These are phyloP conservation scores for Aureobasidium sp. DNA, from an alignment of 2,329 filamentous ascomycete genomes.

Conservation along the genomic window DNA sequence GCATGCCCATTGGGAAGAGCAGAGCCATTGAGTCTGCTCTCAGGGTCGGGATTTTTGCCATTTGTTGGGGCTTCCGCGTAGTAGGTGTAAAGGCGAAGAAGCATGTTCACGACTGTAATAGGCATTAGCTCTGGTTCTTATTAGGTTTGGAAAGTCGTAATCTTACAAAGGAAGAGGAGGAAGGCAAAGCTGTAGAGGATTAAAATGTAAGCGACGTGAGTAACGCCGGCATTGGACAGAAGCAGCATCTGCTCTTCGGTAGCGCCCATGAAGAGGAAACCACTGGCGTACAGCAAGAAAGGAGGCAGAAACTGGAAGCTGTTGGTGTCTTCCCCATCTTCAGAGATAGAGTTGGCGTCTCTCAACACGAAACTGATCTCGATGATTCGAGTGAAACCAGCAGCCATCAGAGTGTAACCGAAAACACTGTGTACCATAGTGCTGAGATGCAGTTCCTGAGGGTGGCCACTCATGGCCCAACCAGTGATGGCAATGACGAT, in stretches of 20 bases:
- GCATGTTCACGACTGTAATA: conserved; percentile 66
- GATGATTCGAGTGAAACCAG: conserved; percentile 73
- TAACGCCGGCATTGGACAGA: conserved; percentile 63
- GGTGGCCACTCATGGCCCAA: conserved; percentile 90
- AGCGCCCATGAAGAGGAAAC: conserved; percentile 95
- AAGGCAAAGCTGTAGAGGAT: conserved; percentile 88
- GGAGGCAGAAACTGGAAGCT: conserved; percentile 42
- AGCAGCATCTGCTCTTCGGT: conserved; percentile 93
- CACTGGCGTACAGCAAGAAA: conserved; percentile 72
- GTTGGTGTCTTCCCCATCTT: conserved; percentile 24
- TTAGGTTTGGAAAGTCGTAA: not conserved
- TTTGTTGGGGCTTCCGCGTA: conserved; percentile 38
- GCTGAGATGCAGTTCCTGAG: conserved; percentile 74
- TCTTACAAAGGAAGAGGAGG: conserved; percentile 74
- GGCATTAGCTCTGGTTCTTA: not conserved
- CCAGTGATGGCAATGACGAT: conserved; percentile 89
- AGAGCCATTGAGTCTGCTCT: conserved; percentile 21
- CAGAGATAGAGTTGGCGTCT: conserved; percentile 47
- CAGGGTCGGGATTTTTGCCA: conserved; percentile 27
- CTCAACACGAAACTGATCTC: conserved; percentile 83
- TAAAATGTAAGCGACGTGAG: conserved; percentile 85
- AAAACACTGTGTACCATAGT: conserved; percentile 84
- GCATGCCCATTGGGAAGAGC: conserved; percentile 35
- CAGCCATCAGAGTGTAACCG: conserved; percentile 91
- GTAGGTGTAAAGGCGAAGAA: conserved; percentile 75